A percentile compares a stretch with the other conserved stretches of the same genome.
Evolutionary conservation across 371 early-diverging fungal genomes (phyloP).

Genomic region (Fennellomyces sp.): DNA sequence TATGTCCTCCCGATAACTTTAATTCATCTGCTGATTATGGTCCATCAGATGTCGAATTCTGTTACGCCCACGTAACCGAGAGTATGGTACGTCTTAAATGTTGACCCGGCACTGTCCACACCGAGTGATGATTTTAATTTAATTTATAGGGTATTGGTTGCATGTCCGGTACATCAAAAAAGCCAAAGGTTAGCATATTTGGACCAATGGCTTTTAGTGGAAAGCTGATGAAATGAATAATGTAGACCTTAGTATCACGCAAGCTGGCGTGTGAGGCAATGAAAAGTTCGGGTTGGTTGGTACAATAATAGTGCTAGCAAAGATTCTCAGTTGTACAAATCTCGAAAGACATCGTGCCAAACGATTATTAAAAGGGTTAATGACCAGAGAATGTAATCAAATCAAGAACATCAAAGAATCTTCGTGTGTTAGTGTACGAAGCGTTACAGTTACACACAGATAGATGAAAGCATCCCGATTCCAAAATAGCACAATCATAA

Average conservation of each 20-base stretch:
- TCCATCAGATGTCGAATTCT: constrained; percentile 39
- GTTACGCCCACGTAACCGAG: constrained; percentile 58
- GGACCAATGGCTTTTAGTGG: background rate
- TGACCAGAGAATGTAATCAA: too few relatives aligned
- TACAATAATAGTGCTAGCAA: background rate
- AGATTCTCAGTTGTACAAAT: too few relatives aligned
- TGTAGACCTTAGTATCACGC: constrained; percentile 37
- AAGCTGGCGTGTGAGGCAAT: constrained; percentile 8
- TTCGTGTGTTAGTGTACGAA: too few relatives aligned
- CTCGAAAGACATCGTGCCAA: too few relatives aligned
- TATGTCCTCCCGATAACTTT: too few relatives aligned
- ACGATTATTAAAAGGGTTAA: too few relatives aligned
- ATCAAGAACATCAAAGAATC: too few relatives aligned
- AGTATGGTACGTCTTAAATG: constrained; percentile 54
- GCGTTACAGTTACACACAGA: too few relatives aligned
- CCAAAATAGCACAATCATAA: too few relatives aligned
- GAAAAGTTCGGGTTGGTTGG: constrained; percentile 10
- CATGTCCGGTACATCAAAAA: constrained; percentile 38
- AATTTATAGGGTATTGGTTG: constrained; percentile 47
- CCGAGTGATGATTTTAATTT: background rate
- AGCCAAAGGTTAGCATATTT: constrained; percentile 27
- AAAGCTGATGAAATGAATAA: background rate
- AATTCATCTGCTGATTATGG: too few relatives aligned
- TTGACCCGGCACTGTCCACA: background rate
- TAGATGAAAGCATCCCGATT: too few relatives aligned